Conservation (phyloP, 2,329 filamentous ascomycete genomes). For the Cytospora chrysosperma region DNA sequence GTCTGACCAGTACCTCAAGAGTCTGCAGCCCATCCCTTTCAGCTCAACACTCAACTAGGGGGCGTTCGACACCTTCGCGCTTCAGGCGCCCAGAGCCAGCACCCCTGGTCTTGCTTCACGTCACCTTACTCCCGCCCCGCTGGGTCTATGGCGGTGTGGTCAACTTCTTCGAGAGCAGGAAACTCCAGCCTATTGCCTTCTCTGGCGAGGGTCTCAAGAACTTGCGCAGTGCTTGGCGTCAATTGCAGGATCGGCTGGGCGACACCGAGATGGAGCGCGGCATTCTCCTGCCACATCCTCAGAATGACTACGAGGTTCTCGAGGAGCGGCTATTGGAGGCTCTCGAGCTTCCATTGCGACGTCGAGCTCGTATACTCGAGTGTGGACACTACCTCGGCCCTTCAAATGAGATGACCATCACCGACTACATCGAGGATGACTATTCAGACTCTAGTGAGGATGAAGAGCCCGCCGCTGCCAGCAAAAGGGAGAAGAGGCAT, state of each 20-base stretch:
- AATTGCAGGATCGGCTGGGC: constrained; percentile 67
- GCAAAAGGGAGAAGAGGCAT: constrained; percentile 40
- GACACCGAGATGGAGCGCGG: constrained; percentile 74
- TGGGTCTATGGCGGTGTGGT: constrained; percentile 60
- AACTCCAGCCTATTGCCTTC: constrained; percentile 13
- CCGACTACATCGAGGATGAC: constrained; percentile 44
- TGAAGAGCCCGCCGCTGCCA: constrained; percentile 17
- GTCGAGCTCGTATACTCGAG: constrained; percentile 67
- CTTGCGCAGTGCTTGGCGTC: constrained; percentile 62
- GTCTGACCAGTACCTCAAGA: constrained; percentile 51
- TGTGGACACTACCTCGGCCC: constrained; percentile 75
- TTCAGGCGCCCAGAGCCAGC: constrained; percentile 56
- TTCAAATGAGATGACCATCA: constrained; percentile 46
- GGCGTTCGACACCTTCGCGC: constrained; percentile 52
- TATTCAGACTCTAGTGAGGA: constrained; percentile 43
- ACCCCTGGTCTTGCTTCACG: constrained; percentile 76
- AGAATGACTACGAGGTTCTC: constrained; percentile 76
- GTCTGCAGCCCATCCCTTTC: constrained; percentile 55
- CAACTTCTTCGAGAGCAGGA: constrained; percentile 33
- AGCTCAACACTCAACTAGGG: constrained; percentile 55
- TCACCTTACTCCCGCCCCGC: constrained; percentile 70
- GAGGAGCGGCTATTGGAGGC: constrained; percentile 76
- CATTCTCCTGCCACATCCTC: constrained; percentile 73
- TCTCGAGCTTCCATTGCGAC: constrained; percentile 64
- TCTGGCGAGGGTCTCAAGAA: constrained; percentile 47